These are phyloP conservation scores for Lipomyces yamanashiensis DNA, from an alignment of 805 yeast genomes.

Conservation along the genomic window DNA sequence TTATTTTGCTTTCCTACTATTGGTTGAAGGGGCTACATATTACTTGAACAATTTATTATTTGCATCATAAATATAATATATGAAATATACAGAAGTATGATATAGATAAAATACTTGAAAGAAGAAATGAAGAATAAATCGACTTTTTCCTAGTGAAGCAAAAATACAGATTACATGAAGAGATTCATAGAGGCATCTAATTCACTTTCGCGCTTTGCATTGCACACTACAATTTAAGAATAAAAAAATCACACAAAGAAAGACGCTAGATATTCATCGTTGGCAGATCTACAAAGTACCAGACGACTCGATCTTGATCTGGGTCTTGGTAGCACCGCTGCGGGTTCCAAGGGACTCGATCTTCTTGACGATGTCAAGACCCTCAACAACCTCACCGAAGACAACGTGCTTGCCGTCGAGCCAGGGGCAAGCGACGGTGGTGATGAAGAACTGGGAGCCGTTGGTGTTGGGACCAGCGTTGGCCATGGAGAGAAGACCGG, in stretches of 20 bases:
- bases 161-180: too few species aligned
- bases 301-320: constrained; percentile 59
- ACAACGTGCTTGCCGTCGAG: constrained; percentile 94
- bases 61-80: too few species aligned
- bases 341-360: constrained; percentile 76
- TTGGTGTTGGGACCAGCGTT: constrained; percentile 72
- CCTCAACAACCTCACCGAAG: constrained; percentile 86
- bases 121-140: too few species aligned
- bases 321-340: constrained; percentile 68
- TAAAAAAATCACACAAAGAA: background rate
- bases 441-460: constrained; percentile 94
- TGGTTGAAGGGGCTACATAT: background rate
- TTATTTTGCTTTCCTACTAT: background rate
- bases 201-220: too few species aligned
- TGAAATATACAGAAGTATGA: too few species aligned
- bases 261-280: background rate
- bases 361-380: constrained; percentile 82
- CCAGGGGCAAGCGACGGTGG: constrained; percentile 90
- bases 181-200: too few species aligned
- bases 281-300: constrained; percentile 27
- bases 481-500: constrained; percentile 75
- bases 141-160: too few species aligned
- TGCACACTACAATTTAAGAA: background rate
- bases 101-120: too few species aligned
- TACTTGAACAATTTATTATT: too few species aligned